Evolutionary conservation across 805 yeast genomes (phyloP).

Genomic region (Saccharomycopsis fibuligera): DNA sequence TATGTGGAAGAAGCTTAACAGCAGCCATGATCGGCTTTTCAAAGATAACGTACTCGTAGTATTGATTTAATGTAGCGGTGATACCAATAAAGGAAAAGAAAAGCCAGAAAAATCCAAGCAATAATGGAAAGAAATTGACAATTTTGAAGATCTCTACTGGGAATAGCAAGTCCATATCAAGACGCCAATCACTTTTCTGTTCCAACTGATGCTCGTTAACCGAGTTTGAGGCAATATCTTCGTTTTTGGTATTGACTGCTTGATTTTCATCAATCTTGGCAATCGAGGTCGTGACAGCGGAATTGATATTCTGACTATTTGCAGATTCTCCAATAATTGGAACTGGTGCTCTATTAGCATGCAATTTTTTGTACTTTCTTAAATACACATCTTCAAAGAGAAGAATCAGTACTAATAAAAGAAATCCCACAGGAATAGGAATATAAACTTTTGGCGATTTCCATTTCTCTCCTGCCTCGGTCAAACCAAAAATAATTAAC

Average conservation of each 20-base stretch:
- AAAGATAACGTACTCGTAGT: slow-evolving; percentile 26
- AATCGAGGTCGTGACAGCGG: too few relatives aligned
- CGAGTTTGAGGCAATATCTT: not conserved
- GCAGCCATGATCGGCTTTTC: slow-evolving; percentile 32
- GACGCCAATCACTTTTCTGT: slow-evolving; percentile 23
- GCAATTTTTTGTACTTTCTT: slow-evolving; percentile 19
- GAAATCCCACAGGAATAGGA: slow-evolving; percentile 35
- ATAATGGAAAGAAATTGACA: slow-evolving; percentile 26
- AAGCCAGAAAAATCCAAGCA: slow-evolving; percentile 23
- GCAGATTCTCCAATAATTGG: not conserved
- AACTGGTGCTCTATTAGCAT: slow-evolving; percentile 3
- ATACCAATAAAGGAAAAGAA: slow-evolving; percentile 24
- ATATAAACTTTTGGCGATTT: slow-evolving; percentile 35
- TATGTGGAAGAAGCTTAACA: slow-evolving; percentile 31
- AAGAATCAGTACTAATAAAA: slow-evolving; percentile 26
- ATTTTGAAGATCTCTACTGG: slow-evolving; percentile 27
- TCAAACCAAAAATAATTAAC: slow-evolving; percentile 37
- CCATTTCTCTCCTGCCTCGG: slow-evolving; percentile 42
- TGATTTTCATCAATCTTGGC: too few relatives aligned
- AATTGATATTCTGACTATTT: not conserved
- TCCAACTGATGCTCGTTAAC: not conserved
- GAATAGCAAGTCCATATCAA: slow-evolving; percentile 25
- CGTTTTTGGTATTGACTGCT: too few relatives aligned
- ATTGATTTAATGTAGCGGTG: slow-evolving; percentile 26
- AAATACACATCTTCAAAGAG: slow-evolving; percentile 28